These are phyloP conservation scores for Penicillium italicum DNA, from an alignment of 2,329 filamentous ascomycete species.

Conservation along the genomic window DNA sequence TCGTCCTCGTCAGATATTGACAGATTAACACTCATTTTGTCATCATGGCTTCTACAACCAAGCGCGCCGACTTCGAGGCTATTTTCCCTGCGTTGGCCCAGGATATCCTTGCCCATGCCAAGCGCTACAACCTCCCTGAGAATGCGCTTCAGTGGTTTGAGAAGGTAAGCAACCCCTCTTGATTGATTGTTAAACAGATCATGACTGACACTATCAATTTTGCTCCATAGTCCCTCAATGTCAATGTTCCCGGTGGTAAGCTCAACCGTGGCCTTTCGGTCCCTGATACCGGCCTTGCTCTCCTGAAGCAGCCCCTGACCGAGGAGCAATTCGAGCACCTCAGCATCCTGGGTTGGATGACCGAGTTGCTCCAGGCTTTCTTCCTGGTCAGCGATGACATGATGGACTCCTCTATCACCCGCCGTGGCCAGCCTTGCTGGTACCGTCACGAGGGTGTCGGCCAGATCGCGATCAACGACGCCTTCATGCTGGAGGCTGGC, in stretches of 20 bases:
- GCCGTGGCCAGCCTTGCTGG: constrained; percentile 93
- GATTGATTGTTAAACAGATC: no score
- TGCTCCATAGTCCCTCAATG: constrained; percentile 64
- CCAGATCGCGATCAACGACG: constrained; percentile 97
- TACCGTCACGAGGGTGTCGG: constrained; percentile 86
- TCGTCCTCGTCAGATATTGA: constrained; percentile 6
- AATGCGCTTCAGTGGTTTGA: constrained; percentile 83
- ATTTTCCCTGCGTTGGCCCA: constrained; percentile 83
- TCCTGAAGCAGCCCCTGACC: constrained; percentile 67
- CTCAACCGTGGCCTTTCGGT: constrained; percentile 99
- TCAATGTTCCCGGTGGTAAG: constrained; percentile 90
- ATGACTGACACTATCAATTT: constrained; percentile 3
- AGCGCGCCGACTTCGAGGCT: constrained; percentile 72
- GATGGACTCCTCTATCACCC: constrained; percentile 94
- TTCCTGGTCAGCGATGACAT: constrained; percentile 99
- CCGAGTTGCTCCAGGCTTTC: constrained; percentile 96
- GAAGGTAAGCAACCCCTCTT: constrained; percentile 53
- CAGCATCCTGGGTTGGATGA: constrained; percentile 91
- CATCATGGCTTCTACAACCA: constrained; percentile 67
- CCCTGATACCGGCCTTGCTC: constrained; percentile 79
- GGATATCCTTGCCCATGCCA: constrained; percentile 74
- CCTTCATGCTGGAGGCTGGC: constrained; percentile 86
- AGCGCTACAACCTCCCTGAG: constrained; percentile 76
- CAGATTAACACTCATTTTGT: background rate
- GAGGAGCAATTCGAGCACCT: constrained; percentile 84